Evolutionary conservation across 2,329 filamentous ascomycete genomes (phyloP).

Genomic region (Leptodontidium sp.): DNA sequence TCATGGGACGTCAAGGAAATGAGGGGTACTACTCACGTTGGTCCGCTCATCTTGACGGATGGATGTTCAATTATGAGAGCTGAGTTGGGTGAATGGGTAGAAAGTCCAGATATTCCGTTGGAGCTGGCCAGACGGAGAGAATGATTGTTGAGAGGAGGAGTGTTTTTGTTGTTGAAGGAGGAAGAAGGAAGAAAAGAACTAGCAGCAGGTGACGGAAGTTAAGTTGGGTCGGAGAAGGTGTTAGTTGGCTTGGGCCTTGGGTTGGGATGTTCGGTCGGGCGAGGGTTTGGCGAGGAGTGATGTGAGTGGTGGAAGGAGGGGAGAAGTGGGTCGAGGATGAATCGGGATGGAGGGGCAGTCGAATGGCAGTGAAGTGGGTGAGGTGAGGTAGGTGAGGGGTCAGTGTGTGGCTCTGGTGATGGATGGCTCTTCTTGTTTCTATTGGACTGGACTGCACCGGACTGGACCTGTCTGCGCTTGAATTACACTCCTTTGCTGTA

Average conservation of each 20-base stretch:
- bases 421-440: no score
- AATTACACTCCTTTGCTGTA: neutral
- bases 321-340: slow-evolving; percentile 3
- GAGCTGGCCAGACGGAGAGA: slow-evolving; percentile 21
- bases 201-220: slow-evolving; percentile 16
- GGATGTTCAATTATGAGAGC: slow-evolving; percentile 22
- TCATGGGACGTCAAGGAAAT: slow-evolving; percentile 41
- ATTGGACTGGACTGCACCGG: no score
- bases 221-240: slow-evolving; percentile 7
- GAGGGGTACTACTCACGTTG: slow-evolving; percentile 65
- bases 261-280: neutral
- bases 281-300: neutral
- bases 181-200: slow-evolving; percentile 7
- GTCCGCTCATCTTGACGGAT: slow-evolving; percentile 42
- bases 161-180: slow-evolving; percentile 15
- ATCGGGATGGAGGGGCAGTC: slow-evolving; percentile 25
- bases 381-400: neutral
- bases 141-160: slow-evolving; percentile 12
- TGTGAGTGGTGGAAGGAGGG: neutral
- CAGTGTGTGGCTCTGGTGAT: neutral
- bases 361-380: slow-evolving; percentile 8
- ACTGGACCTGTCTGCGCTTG: no score
- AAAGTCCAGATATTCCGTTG: slow-evolving; percentile 20
- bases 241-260: neutral
- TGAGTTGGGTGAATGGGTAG: neutral